These are phyloP conservation scores for Pleurotus giganteus DNA, from an alignment of 768 basidiomycete species.

Conservation along the genomic window DNA sequence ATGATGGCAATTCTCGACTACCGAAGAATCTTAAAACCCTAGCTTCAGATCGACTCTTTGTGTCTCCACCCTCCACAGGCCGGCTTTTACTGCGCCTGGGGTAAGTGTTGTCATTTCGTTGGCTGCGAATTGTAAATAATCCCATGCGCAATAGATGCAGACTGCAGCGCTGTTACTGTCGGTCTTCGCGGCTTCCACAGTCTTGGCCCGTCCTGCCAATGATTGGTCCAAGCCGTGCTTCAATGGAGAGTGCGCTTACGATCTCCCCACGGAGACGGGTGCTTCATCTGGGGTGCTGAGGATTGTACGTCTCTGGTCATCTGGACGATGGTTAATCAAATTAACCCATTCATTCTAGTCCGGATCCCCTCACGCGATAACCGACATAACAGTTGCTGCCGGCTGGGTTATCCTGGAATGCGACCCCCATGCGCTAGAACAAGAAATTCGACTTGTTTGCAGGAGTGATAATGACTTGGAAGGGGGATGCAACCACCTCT, in stretches of 20 bases:
- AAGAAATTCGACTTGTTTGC: constrained; percentile 5
- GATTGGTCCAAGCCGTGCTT: constrained; percentile 5
- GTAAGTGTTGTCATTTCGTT: no score
- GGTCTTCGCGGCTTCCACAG: background rate
- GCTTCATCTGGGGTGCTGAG: background rate
- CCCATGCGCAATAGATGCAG: background rate
- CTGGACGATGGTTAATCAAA: background rate
- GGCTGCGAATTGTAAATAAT: background rate
- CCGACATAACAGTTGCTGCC: constrained; percentile 4
- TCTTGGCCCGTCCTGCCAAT: background rate
- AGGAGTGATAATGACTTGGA: constrained; percentile 11
- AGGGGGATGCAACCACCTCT: constrained; percentile 38
- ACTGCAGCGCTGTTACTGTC: background rate
- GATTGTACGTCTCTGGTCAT: background rate
- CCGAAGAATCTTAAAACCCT: no score
- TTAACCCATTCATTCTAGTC: background rate
- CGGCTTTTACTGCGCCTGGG: no score
- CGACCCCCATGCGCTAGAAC: background rate
- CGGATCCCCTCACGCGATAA: constrained; percentile 3
- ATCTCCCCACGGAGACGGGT: background rate
- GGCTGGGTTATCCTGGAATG: constrained; percentile 8
- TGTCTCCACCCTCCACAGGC: no score
- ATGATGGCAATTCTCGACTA: no score
- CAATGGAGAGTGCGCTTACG: constrained; percentile 4
- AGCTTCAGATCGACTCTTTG: no score